Evolutionary conservation across 352 stramenopile species (phyloP).

Genomic region (Elongisporangium undulatum): DNA sequence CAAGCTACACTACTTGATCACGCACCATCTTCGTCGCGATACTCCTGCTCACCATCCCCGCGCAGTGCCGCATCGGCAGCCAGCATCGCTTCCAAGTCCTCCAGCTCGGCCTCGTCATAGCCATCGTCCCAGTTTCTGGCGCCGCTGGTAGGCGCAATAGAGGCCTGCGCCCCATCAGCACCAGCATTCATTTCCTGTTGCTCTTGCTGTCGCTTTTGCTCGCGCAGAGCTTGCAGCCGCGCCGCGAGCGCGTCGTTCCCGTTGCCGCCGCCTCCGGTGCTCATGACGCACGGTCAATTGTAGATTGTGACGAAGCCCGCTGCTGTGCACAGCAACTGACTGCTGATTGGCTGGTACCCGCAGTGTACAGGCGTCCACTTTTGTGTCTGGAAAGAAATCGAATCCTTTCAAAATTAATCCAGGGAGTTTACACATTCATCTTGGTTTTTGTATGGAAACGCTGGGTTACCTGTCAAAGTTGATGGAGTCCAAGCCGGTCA

Average conservation of each 20-base stretch:
- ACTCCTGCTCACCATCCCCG: constrained; percentile 3
- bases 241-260: constrained; percentile 9
- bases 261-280: constrained; percentile 1
- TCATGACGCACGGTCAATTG: background rate
- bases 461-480: background rate
- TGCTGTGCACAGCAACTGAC: background rate
- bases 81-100: constrained; percentile 18
- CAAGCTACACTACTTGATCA: background rate
- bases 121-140: constrained; percentile 11
- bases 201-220: constrained; percentile 1
- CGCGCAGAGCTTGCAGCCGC: constrained; percentile 11
- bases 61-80: constrained; percentile 4
- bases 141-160: background rate
- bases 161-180: background rate
- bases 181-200: background rate
- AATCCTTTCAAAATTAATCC: background rate
- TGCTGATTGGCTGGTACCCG: background rate
- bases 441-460: background rate
- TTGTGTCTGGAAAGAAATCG: background rate
- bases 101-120: constrained; percentile 10
- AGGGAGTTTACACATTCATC: background rate
- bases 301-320: background rate
- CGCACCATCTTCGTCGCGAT: constrained; percentile 3
- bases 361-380: background rate
- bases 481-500: background rate